Evolutionary conservation across 163 green algal species (phyloP), one percentile per base, ranked within the genome.

Genomic region (Scenedesmus sp.): DNA sequence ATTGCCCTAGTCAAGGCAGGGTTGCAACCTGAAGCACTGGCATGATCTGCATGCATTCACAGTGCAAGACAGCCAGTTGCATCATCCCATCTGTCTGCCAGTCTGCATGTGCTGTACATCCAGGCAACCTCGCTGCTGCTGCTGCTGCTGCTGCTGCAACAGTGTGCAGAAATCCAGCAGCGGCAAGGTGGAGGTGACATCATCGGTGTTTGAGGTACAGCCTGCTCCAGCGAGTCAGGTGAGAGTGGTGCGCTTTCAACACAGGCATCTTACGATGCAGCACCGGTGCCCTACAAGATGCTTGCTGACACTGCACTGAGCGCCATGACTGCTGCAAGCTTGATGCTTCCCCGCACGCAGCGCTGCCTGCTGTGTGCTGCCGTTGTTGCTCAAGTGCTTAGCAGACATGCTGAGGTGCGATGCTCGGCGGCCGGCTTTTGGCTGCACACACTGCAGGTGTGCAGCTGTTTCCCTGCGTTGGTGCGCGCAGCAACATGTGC

Each of bases 401-500:
- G 46, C 6, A 53, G 7, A 53, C 46, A 53, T 6, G 46, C 46
- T 53, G 46, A 16, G 46, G 6, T 53, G 46, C n/a, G n/a, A n/a
- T n/a, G n/a, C n/a, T n/a, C n/a, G n/a, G n/a, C n/a, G n/a, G n/a
- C n/a, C n/a, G n/a, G n/a, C n/a, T n/a, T 53, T 3, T 46, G n/a
- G 37, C 61, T 44, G 56, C 15, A 26, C 82, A 10, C 43, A 70
- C 12, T 26, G 43, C 89, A 84, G 83, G 49, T 18, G n/a, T 93
- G 18, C 30, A 42, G 24, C 85, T 96, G 1, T 96, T 94, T 68
- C 94, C 94, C 0, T 76, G 65, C 40, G 72, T 22, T 24, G 65
- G 30, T 22, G 93, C 89, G 3, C 65, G 92, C 26, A 94, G 95
- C 80, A 95, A 93, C 76, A 95, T 96, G 78, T 94, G 84, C 81